Base-by-base conservation (phyloP, 2,329 filamentous ascomycete species). In the Paracamarosporium sp. region DNA sequence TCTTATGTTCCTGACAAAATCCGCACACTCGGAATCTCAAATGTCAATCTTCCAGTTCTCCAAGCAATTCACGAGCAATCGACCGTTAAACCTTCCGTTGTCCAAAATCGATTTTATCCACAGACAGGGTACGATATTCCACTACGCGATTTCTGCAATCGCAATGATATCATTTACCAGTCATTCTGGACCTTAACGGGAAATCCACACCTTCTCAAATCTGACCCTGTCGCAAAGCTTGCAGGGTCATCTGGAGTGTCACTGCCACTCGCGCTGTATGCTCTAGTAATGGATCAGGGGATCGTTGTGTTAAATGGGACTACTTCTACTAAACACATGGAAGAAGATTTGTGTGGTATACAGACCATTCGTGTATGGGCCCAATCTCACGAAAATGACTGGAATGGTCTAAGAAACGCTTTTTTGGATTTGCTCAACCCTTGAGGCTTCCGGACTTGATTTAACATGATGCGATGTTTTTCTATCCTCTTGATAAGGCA, bases 21-120 rank as follows among this genome's bases (percentile, higher is more conserved):
- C 61, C 86, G 86, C 38, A 81, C 86, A 28, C 80, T 95, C 7
- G 92, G 92, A 38, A 88, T 95, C 54, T 92, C 90, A 53, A 95
- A 95, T 74, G 84, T 85, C n/a, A 79, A 81, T n/a, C 76, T 90
- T 1, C 72, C 80, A 0, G 74, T 86, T 1, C 80, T 95, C 0
- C 72, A 82, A 51, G 74, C 77, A 4, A 76, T 93, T 1, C 80
- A 82, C 57, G 68, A 79, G 3, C 66, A 77, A 17, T 78, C 80
- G 3, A 76, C 66, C 0, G 69, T 86, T 64, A 85, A 83, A 62
- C 86, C 85, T 0, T 80, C 83, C 1, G 83, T 93, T 1, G 88
- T 93, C 5, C 91, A 95, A 77, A 94, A 95, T 69, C 84, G 90
- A 1, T 92, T 95, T 76, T 85, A 88, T 68, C 75, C 78, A 1